These are phyloP conservation scores for Mycena rosella DNA, from an alignment of 768 basidiomycete species.

Conservation along the genomic window DNA sequence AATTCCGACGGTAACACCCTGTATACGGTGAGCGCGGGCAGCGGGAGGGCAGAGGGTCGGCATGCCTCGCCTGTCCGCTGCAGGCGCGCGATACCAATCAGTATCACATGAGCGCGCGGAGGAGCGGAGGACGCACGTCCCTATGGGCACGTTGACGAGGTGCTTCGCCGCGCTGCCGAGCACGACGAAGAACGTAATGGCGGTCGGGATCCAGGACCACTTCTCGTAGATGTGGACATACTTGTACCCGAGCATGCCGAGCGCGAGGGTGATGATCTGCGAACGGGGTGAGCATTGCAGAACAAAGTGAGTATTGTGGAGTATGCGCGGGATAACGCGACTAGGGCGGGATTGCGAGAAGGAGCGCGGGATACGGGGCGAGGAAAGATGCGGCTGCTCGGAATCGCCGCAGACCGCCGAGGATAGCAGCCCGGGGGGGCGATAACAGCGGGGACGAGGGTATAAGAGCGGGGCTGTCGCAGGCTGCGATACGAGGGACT, in stretches of 20 bases:
- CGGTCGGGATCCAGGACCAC: constrained; percentile 56
- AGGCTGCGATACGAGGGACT: too few species aligned
- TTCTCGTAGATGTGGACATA: constrained; percentile 58
- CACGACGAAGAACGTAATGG: constrained; percentile 52
- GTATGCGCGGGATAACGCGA: not conserved
- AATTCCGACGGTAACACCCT: constrained; percentile 81
- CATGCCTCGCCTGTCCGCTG: constrained; percentile 40
- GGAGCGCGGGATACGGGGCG: too few species aligned
- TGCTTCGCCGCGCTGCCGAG: constrained; percentile 63
- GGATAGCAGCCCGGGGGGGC: too few species aligned
- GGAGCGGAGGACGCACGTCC: constrained; percentile 14
- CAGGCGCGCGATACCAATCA: not conserved
- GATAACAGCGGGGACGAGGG: too few species aligned
- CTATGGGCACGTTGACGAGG: constrained; percentile 45
- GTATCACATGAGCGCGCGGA: not conserved
- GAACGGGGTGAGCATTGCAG: too few species aligned
- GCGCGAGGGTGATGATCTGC: constrained; percentile 46
- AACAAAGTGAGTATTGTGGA: not conserved
- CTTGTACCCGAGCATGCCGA: constrained; percentile 57
- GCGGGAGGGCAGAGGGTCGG: not conserved
- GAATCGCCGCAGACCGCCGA: too few species aligned
- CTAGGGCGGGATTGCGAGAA: too few species aligned
- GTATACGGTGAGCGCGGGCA: not conserved
- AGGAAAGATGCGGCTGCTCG: too few species aligned
- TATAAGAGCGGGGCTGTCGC: too few species aligned